Base-by-base conservation (phyloP, 768 basidiomycete genomes). In the Plicaturopsis crispa region DNA sequence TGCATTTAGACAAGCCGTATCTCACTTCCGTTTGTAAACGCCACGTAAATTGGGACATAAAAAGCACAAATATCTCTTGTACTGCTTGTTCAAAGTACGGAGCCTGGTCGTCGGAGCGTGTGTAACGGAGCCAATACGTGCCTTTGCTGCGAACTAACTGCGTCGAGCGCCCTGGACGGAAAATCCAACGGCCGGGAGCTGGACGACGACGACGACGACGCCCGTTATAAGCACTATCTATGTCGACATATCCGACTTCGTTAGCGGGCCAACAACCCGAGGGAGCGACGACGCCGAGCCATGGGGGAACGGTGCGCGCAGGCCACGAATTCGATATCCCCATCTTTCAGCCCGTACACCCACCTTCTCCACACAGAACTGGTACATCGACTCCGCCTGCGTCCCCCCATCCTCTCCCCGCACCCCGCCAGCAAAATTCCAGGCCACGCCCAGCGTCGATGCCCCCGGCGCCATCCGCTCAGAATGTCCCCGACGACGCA, bases 321-420 rank as follows among this genome's bases (percentile, higher is more conserved):
- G 78, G 73, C 48, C 70, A 78, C 69, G 80, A 81, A 67, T 80
- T 73, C 63, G 80, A 81, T 59, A 59, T 78, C 54, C 63, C 72
- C 51, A 68, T 75, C 47, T 55, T 64, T 38, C 67, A 62, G 55
- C 22, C 49, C 26, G 41, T 42, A 36, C 47, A 21, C 22, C 33
- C 43, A 36, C 49, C 47, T 42, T 43, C 40, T 43, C 46, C 42
- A 39, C 42, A 34, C 45, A 34, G 36, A 38, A 23, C 36, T n/a
- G 24, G 38, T 2, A 47, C 39, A 36, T 55, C 50, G 39, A 48
- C 52, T 39, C 59, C 48, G 42, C 49, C 51, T 36, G 41, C 48
- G 38, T 36, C 56, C 49, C 55, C 63, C 37, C 62, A 61, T 46
- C 67, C 53, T 19, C 48, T 59, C 13, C 52, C 56, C 38, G 40